Percentiles rank a stretch among this genome's conserved stretches.
phyloP scores from a whole-genome alignment of 2,329 filamentous ascomycete species.

The Chrysoporthe cubensis region DNA sequence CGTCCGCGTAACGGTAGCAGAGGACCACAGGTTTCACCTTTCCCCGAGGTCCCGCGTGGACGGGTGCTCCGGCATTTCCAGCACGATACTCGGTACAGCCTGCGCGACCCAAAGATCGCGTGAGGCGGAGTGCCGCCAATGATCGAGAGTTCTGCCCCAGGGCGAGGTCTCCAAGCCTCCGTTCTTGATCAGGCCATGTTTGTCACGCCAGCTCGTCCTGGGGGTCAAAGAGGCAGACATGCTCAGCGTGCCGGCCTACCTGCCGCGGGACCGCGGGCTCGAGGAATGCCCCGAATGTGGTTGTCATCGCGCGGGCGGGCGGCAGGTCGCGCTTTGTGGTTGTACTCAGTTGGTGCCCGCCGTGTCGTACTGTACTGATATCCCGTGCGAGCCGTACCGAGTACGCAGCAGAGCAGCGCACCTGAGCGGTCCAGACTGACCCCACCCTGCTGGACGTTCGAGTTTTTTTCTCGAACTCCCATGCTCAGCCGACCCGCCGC shows the following conservation, averaged over 20 bases:
- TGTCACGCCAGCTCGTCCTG: not conserved
- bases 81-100: not conserved
- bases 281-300: not conserved
- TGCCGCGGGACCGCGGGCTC: not conserved
- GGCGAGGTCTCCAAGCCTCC: slow-evolving; percentile 10
- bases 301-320: not conserved
- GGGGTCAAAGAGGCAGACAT: not conserved
- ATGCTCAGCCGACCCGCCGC: not conserved
- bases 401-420: not conserved
- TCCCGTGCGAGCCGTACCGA: not conserved
- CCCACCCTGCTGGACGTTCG: not conserved
- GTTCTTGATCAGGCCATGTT: not conserved
- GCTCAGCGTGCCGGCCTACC: not conserved
- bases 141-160: not conserved
- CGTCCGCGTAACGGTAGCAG: slow-evolving; percentile 16
- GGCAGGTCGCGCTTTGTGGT: not conserved
- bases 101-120: not conserved
- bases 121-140: no score
- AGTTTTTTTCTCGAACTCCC: not conserved
- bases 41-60: slow-evolving; percentile 17
- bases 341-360: not conserved
- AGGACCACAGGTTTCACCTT: slow-evolving; percentile 25
- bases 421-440: not conserved
- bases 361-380: not conserved
- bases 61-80: not conserved